Evolutionary conservation across 208 protist species (phyloP).

Genomic region (Wallacemonas collosoma): DNA sequence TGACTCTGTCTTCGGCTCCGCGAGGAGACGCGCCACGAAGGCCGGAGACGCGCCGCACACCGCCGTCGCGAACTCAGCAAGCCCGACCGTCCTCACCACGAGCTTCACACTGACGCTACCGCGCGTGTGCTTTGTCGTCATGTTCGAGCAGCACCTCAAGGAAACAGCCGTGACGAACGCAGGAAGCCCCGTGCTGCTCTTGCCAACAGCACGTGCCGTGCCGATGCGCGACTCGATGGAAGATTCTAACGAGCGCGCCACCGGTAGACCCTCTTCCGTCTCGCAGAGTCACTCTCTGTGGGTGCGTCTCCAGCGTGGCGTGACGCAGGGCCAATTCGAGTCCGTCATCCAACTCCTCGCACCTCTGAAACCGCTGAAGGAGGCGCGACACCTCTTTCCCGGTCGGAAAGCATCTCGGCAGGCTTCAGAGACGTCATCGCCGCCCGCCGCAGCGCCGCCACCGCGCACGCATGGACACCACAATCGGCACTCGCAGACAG

Average conservation of each 20-base stretch:
- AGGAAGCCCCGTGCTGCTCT: background rate
- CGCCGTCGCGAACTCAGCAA: too few relatives aligned
- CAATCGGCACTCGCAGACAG: slow-evolving; percentile 1
- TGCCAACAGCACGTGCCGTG: background rate
- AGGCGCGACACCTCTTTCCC: slow-evolving; percentile 1
- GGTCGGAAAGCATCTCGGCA: background rate
- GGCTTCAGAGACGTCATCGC: background rate
- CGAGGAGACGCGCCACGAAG: background rate
- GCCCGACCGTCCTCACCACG: background rate
- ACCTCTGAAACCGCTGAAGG: slow-evolving; percentile 11
- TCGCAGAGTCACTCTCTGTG: slow-evolving; percentile 14
- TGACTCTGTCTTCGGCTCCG: slow-evolving; percentile 1
- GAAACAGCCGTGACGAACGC: background rate
- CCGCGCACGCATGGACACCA: too few relatives aligned
- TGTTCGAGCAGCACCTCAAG: slow-evolving; percentile 11
- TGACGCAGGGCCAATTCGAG: background rate
- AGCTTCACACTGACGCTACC: slow-evolving; percentile 7
- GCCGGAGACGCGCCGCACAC: background rate
- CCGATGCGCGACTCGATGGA: slow-evolving; percentile 6
- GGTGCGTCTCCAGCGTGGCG: slow-evolving; percentile 11
- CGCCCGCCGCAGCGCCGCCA: background rate
- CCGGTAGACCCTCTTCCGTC: background rate
- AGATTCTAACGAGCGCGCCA: slow-evolving; percentile 12
- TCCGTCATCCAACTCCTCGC: slow-evolving; percentile 13
- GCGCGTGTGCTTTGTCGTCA: background rate